Evolutionary conservation across 2,329 filamentous ascomycete species (phyloP), one percentile per base, ranked within the genome.

Genomic region (Teratosphaeria nubilosa): DNA sequence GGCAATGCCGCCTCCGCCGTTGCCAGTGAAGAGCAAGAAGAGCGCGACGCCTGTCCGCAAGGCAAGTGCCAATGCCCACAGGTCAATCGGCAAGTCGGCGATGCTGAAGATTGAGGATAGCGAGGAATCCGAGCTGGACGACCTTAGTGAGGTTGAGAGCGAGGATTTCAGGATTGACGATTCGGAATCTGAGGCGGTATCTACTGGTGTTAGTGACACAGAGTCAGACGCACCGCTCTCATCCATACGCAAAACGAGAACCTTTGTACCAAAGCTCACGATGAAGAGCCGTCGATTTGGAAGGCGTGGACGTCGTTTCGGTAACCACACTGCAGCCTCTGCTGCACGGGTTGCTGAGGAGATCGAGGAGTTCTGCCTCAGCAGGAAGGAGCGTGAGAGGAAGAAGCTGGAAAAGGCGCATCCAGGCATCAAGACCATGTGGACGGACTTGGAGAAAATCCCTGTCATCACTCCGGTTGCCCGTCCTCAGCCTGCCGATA

Each of bases 341-440:
- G 65, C 58, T 22, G 57, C 52, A 2, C 51, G 54, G 13, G 62
- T 66, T 11, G 57, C 55, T 25, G 55, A 56, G 2, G 63, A 66
- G 41, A 58, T 67, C 32, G 9, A 51, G 64, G 53, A 60, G 57
- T 22, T 48, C 41, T 48, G 41, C 20, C 41, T 48, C 41, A 48
- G 16, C 22, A 65, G 70, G 32, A 73, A 72, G 58, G 65, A 68
- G 16, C 65, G 68, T 4, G 81, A 88, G 73, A 83, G 90, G 55
- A 74, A 77, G 57, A 86, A 86, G 61, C 82, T 96, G 1, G 89
- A 91, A 65, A 72, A 75, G 22, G 78, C 87, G 55, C 94, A 99
- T 70, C 91, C 92, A 0, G 82, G 85, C 56, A 81, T 99, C 48
- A 77, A 75, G 51, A 89, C 85, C 0, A 95, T 97, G 89, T 99